These are phyloP conservation scores for Pisolithus orientalis DNA, from an alignment of 768 basidiomycete genomes.

Conservation along the genomic window DNA sequence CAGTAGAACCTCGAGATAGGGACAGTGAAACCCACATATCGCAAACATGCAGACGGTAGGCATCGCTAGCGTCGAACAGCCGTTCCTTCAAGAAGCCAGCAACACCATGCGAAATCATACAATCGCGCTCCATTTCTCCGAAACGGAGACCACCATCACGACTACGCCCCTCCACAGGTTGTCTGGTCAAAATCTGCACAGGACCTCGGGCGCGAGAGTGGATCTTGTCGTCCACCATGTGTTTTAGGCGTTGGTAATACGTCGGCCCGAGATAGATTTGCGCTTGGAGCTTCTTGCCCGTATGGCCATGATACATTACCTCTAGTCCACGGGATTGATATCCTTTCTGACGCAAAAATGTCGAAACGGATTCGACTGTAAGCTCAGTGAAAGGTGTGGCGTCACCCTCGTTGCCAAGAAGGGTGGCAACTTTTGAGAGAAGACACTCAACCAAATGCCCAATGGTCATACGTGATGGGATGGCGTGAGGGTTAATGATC, in stretches of 20 bases:
- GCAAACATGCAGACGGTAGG: conserved; percentile 92
- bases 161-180: conserved; percentile 98
- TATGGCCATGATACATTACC: conserved; percentile 98
- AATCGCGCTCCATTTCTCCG: conserved; percentile 99
- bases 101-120: conserved; percentile 99
- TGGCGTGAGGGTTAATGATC: conserved; percentile 98
- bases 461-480: conserved; percentile 99
- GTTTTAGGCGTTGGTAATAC: conserved; percentile 97
- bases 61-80: conserved; percentile 88
- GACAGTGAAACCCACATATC: conserved; percentile 66
- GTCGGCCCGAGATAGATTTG: conserved; percentile 98
- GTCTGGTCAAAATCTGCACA: conserved; percentile 94
- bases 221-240: conserved; percentile 99
- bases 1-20: neutral
- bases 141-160: conserved; percentile 98
- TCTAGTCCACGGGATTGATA: conserved; percentile 97
- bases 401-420: conserved; percentile 95
- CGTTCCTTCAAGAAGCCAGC: conserved; percentile 98
- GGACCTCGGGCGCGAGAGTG: conserved; percentile 97
- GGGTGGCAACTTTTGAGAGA: conserved; percentile 90
- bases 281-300: conserved; percentile 95
- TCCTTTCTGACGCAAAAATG: conserved; percentile 77
- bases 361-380: conserved; percentile 97
- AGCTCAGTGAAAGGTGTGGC: conserved; percentile 98
- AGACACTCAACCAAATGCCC: conserved; percentile 99